A percentile compares a stretch with the other conserved stretches of the same genome.
Conservation (phyloP, 805 yeast species). For the Yarrowia hollandica region DNA sequence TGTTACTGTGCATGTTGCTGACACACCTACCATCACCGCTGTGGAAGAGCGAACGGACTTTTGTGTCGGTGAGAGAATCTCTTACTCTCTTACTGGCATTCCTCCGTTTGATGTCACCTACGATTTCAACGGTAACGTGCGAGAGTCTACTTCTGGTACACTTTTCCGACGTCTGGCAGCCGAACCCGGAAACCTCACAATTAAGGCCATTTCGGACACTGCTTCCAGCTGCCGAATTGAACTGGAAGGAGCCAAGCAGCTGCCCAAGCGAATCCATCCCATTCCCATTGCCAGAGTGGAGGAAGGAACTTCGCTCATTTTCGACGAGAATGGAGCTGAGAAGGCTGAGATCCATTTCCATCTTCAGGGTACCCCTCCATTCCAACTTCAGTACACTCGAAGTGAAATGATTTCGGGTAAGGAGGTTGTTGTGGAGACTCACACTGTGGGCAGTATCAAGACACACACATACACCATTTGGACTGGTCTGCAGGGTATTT, state of each 20-base stretch:
- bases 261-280: conserved; percentile 51
- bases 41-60: conserved; percentile 51
- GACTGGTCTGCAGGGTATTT: conserved; percentile 88
- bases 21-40: conserved; percentile 66
- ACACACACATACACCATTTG: conserved; percentile 66
- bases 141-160: conserved; percentile 55
- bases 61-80: conserved; percentile 91
- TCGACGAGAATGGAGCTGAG: conserved; percentile 92
- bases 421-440: conserved; percentile 58
- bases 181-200: conserved; percentile 71
- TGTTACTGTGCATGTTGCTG: conserved; percentile 63
- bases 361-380: conserved; percentile 89
- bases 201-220: conserved; percentile 71
- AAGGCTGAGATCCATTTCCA: conserved; percentile 82
- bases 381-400: conserved; percentile 79
- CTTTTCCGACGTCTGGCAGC: conserved; percentile 72
- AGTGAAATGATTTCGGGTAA: conserved; percentile 50
- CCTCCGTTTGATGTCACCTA: conserved; percentile 80
- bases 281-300: conserved; percentile 79
- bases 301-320: conserved; percentile 72
- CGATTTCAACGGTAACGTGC: conserved; percentile 61
- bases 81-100: conserved; percentile 71
- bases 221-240: conserved; percentile 61
- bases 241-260: conserved; percentile 36
- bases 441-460: conserved; percentile 58